Evolutionary conservation across 1,284 basidiomycete species (phyloP).

Genomic region (Melampsora americana): DNA sequence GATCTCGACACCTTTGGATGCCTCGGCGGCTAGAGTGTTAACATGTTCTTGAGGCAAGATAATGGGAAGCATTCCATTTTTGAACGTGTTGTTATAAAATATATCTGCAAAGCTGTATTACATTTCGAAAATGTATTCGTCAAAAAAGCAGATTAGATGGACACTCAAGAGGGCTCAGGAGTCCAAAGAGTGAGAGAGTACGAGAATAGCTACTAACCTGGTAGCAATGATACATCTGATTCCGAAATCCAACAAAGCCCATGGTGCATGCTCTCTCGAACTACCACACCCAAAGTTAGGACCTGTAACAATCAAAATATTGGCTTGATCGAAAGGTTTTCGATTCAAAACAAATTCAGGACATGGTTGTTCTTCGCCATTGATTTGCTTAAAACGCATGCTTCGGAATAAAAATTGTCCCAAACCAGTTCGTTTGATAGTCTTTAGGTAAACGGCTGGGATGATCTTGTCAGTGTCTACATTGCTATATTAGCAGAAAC

Average conservation of each 20-base stretch:
- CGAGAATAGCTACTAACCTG: conserved; percentile 7
- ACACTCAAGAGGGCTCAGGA: neutral
- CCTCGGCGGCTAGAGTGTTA: conserved; percentile 71
- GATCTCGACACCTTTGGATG: conserved; percentile 71
- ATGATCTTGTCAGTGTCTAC: conserved; percentile 98
- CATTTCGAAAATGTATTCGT: neutral
- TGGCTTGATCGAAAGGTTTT: conserved; percentile 73
- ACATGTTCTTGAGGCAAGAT: conserved; percentile 73
- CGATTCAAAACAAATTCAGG: conserved; percentile 88
- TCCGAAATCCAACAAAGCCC: conserved; percentile 95
- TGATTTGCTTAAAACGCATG: conserved; percentile 74
- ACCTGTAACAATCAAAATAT: conserved; percentile 82
- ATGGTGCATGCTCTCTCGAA: conserved; percentile 90
- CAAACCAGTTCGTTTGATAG: conserved; percentile 85
- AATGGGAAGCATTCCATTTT: conserved; percentile 92
- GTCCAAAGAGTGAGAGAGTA: too few relatives aligned
- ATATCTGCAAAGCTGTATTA: conserved; percentile 79
- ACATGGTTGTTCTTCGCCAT: conserved; percentile 59
- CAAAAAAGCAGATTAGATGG: neutral
- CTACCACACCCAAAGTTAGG: conserved; percentile 93
- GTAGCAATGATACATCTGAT: conserved; percentile 88
- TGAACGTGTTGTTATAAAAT: conserved; percentile 86
- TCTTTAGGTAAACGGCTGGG: conserved; percentile 62
- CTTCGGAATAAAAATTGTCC: conserved; percentile 84
- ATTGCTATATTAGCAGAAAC: conserved; percentile 57